Percentiles rank a stretch among this genome's conserved stretches.
phyloP scores from a whole-genome alignment of 352 stramenopile species.

The Phytopythium cucurbitacearum region DNA sequence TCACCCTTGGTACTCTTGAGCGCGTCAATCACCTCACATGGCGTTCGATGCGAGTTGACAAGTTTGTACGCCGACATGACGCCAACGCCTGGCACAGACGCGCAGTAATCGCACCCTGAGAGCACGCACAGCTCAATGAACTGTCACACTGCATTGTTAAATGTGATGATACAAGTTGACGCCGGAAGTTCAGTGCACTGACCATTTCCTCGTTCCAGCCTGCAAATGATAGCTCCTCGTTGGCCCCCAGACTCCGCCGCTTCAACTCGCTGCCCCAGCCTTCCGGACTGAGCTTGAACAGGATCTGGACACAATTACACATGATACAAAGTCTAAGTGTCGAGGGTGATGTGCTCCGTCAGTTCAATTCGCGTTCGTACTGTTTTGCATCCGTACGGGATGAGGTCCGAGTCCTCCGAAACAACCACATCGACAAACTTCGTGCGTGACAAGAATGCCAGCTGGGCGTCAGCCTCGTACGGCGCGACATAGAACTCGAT shows the following conservation, averaged over 20 bases:
- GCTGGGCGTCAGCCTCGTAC: slow-evolving; percentile 97
- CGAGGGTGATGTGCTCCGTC: neutral
- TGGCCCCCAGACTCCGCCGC: slow-evolving; percentile 66
- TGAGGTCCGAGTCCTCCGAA: slow-evolving; percentile 95
- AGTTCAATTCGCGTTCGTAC: slow-evolving; percentile 9
- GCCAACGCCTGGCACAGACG: slow-evolving; percentile 65
- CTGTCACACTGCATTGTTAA: slow-evolving; percentile 18
- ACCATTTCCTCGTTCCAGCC: slow-evolving; percentile 88
- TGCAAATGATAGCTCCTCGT: slow-evolving; percentile 78
- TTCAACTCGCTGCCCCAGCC: slow-evolving; percentile 88
- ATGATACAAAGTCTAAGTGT: neutral
- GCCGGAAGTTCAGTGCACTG: neutral
- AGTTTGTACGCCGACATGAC: slow-evolving; percentile 82
- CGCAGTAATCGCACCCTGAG: slow-evolving; percentile 88
- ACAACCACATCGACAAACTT: slow-evolving; percentile 93
- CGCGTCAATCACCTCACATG: slow-evolving; percentile 48
- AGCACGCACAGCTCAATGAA: slow-evolving; percentile 85
- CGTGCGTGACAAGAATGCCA: slow-evolving; percentile 89
- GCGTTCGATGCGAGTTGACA: slow-evolving; percentile 46
- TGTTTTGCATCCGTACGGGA: slow-evolving; percentile 92
- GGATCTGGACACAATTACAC: slow-evolving; percentile 27
- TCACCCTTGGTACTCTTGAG: slow-evolving; percentile 44
- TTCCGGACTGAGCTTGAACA: slow-evolving; percentile 93
- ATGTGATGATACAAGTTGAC: neutral
- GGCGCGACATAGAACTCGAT: slow-evolving; percentile 94